phyloP scores from a whole-genome alignment of 2,329 filamentous ascomycete species.

The Claviceps africana region DNA sequence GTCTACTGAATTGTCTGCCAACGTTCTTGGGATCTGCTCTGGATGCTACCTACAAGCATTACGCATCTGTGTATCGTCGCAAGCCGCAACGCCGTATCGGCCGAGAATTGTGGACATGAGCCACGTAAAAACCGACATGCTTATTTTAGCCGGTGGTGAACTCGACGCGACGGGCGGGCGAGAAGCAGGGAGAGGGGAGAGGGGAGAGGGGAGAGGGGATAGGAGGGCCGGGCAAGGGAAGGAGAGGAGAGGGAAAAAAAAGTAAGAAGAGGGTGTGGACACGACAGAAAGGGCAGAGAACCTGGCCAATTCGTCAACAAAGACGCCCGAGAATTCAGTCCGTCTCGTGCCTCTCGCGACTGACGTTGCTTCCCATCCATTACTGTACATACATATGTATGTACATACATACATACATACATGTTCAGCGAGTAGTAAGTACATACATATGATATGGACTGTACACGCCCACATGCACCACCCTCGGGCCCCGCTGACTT shows the following conservation, averaged over 20 bases:
- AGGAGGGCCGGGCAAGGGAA: no score
- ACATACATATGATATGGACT: no score
- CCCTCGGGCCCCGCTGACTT: no score
- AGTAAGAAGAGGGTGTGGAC: no score
- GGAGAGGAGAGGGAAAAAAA: no score
- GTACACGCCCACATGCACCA: no score
- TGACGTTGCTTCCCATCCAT: no score
- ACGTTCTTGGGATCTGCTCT: not conserved
- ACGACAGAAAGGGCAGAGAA: not conserved
- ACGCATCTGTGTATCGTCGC: slow-evolving; percentile 1
- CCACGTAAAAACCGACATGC: not conserved
- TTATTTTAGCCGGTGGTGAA: not conserved
- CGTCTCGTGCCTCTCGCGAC: not conserved
- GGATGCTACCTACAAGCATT: slow-evolving; percentile 2
- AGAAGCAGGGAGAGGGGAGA: not conserved
- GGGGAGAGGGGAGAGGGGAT: not conserved
- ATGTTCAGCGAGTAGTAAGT: no score
- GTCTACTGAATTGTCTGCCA: not conserved
- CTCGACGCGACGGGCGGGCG: not conserved
- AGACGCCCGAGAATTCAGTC: not conserved
- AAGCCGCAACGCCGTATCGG: slow-evolving; percentile 5
- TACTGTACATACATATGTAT: no score
- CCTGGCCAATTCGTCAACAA: not conserved
- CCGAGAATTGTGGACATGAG: slow-evolving; percentile 2
- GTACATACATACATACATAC: no score